Base-by-base conservation (phyloP, 169 alveolate genomes). In the Eimeria acervulina region DNA sequence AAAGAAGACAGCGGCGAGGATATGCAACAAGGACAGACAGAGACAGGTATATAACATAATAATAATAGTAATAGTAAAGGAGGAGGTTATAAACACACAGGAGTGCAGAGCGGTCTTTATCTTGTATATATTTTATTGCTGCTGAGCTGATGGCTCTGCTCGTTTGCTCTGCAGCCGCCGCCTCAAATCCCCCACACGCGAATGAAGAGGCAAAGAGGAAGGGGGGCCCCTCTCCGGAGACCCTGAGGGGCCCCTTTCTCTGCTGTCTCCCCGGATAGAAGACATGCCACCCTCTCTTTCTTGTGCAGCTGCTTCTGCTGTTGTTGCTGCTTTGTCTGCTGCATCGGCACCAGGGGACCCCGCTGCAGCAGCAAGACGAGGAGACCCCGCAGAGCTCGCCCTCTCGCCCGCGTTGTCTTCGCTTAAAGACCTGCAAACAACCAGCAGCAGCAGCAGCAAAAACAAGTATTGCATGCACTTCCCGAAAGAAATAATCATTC, bases 301-400 rank as follows among this genome's bases (percentile, higher is more conserved):
- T 13, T 42, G 63, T 36, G 55, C 88, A 17, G 84, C 84, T 33
- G 38, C 47, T 72, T 2, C 36, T 26, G 84, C 17, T 28, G 84
- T 44, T 28, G 84, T 44, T n/a, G 90, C 90, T 40, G 90, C 70
- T 68, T 68, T 68, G 44, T 68, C 90, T 47, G 63, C 42, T 44
- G 44, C 80, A 13, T 21, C 87, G 12, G 59, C 23, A 21, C 59
- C 87, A 7, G 87, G 66, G 12, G 55, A 47, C 12, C 74, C 74
- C 28, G 84, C 84, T 31, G 84, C 38, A 17, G 84, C 51, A 1
- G 84, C 74, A 63, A 28, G 33, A 28, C 42, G 63, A 17, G 89
- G 66, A 80, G 90, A 80, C 42, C 90, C 90, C 42, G 68, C 63
- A 23, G 90, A 80, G 90, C 90, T 80, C 52, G 70, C 90, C 1